Evolutionary conservation across 1,284 basidiomycete genomes (phyloP).

Genomic region (Ceratobasidium sp.): DNA sequence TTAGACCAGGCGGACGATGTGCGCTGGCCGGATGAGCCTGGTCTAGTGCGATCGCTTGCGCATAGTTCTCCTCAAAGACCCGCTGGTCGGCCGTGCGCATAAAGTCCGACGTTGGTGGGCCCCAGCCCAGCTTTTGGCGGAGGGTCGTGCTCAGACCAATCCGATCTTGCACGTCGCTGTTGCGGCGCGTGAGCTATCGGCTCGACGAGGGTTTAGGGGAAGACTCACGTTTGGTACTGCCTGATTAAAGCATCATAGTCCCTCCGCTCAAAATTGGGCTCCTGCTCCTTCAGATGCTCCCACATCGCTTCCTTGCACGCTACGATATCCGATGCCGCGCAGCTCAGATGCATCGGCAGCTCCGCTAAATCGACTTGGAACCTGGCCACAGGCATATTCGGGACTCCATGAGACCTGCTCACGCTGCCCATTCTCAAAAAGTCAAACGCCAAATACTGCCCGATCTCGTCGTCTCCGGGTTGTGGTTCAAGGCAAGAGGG

Average conservation of each 20-base stretch:
- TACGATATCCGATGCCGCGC: conserved; percentile 26
- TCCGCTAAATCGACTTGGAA: conserved; percentile 23
- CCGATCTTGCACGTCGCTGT: conserved; percentile 36
- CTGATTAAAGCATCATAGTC: conserved; percentile 40
- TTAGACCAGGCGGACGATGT: conserved; percentile 23
- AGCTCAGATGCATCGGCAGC: conserved; percentile 28
- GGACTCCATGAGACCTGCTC: not conserved
- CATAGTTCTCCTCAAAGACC: conserved; percentile 38
- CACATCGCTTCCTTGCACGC: conserved; percentile 41
- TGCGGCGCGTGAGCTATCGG: not conserved
- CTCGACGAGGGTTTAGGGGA: not conserved
- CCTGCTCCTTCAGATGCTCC: conserved; percentile 37
- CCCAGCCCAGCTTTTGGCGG: conserved; percentile 32
- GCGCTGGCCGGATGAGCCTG: conserved; percentile 5
- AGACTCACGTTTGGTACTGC: conserved; percentile 43
- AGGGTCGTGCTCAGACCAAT: conserved; percentile 21
- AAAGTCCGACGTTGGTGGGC: conserved; percentile 38
- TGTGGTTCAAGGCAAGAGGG: not conserved
- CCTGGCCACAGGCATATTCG: conserved; percentile 1
- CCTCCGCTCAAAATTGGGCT: conserved; percentile 14
- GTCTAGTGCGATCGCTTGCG: conserved; percentile 21
- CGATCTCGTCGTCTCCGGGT: conserved; percentile 33
- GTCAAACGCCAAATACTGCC: conserved; percentile 25
- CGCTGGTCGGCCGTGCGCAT: conserved; percentile 32
- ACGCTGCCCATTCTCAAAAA: conserved; percentile 28